Conservation (phyloP, 805 yeast species). For the Saturnispora serradocipensis region DNA sequence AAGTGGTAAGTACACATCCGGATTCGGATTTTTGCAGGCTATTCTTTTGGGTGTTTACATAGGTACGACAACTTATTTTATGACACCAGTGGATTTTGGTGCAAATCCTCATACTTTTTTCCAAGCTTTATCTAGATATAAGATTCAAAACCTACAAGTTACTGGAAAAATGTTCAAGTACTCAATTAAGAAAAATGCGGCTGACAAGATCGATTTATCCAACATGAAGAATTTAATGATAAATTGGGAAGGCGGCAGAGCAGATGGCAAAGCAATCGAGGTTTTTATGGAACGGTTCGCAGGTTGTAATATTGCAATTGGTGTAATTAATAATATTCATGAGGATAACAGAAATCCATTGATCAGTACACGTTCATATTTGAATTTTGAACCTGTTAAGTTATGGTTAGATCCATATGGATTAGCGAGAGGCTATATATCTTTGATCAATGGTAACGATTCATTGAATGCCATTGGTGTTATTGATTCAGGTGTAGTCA, state of each 20-base stretch:
- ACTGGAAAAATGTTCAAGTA: slow-evolving; percentile 77
- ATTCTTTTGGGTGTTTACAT: slow-evolving; percentile 73
- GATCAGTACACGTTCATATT: slow-evolving; percentile 75
- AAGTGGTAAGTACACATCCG: slow-evolving; percentile 74
- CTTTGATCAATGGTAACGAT: slow-evolving; percentile 66
- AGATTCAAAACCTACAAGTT: slow-evolving; percentile 77
- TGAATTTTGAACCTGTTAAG: slow-evolving; percentile 82
- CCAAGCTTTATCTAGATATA: slow-evolving; percentile 60
- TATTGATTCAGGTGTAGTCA: slow-evolving; percentile 94
- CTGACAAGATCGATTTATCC: slow-evolving; percentile 6
- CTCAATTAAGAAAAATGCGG: slow-evolving; percentile 38
- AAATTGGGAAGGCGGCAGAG: slow-evolving; percentile 59
- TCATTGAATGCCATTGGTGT: slow-evolving; percentile 61
- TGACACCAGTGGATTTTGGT: slow-evolving; percentile 71
- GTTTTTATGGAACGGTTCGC: slow-evolving; percentile 54
- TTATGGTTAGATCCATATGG: slow-evolving; percentile 82
- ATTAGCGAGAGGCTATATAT: slow-evolving; percentile 79
- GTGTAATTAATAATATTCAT: slow-evolving; percentile 69
- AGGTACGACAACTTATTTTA: slow-evolving; percentile 77
- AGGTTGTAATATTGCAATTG: slow-evolving; percentile 52
- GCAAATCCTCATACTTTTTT: slow-evolving; percentile 65
- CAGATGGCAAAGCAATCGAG: slow-evolving; percentile 50
- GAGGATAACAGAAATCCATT: slow-evolving; percentile 75
- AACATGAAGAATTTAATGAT: slow-evolving; percentile 72
- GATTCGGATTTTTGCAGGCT: slow-evolving; percentile 85